These are phyloP conservation scores for Acrocalymma vagum DNA, from an alignment of 2,329 filamentous ascomycete genomes.

Conservation along the genomic window DNA sequence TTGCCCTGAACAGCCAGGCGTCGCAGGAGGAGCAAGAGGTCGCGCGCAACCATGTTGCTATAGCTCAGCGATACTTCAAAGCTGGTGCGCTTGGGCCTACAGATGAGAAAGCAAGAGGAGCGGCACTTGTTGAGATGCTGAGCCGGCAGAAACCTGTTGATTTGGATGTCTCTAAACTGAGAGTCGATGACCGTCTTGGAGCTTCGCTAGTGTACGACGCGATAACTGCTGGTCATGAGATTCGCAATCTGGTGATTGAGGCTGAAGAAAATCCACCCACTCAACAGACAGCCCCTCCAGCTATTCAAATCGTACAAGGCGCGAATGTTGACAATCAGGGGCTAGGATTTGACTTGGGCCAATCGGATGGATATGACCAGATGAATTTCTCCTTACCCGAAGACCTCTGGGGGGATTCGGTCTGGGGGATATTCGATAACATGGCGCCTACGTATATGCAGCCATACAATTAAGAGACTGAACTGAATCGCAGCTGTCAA, in stretches of 20 bases:
- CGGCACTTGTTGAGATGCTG: conserved; percentile 20
- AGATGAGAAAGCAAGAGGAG: conserved; percentile 23
- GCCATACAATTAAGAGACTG: too few relatives aligned
- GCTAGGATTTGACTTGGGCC: conserved; percentile 1
- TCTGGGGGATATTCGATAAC: conserved; percentile 31
- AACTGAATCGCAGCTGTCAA: neutral
- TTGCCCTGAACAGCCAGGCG: conserved; percentile 26
- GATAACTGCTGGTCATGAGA: conserved; percentile 22
- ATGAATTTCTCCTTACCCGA: conserved; percentile 28
- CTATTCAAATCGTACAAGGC: too few relatives aligned
- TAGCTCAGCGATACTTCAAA: conserved; percentile 26
- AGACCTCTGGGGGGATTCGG: conserved; percentile 30
- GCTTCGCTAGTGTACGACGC: conserved; percentile 28
- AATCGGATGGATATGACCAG: conserved; percentile 14
- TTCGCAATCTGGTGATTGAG: conserved; percentile 18
- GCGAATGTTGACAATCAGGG: neutral
- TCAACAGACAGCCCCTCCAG: neutral
- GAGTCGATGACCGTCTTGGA: conserved; percentile 27
- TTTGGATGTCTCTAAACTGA: conserved; percentile 22
- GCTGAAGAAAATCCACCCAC: conserved; percentile 13
- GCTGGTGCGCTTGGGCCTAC: conserved; percentile 9
- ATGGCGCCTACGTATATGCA: conserved; percentile 9
- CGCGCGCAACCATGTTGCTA: conserved; percentile 32
- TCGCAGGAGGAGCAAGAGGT: conserved; percentile 28
- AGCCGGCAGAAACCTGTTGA: conserved; percentile 25